Percentiles rank a stretch among this genome's conserved stretches.
phyloP scores from a whole-genome alignment of 2,329 filamentous ascomycete genomes.

The Aulographum hederae region DNA sequence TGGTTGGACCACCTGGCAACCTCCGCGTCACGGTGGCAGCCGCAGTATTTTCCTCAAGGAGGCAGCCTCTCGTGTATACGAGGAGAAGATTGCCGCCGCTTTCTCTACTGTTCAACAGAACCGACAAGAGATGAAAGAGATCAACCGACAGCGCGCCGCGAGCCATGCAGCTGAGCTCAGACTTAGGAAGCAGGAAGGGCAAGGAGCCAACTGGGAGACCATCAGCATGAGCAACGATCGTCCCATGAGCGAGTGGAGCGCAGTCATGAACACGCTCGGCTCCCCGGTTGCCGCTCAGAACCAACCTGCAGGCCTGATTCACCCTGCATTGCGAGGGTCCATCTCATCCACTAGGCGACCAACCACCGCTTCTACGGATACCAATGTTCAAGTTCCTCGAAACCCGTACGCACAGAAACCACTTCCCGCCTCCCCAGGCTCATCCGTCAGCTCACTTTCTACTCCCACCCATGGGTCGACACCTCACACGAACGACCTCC shows the following conservation, averaged over 20 bases:
- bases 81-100: slow-evolving; percentile 25
- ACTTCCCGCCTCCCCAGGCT: background rate
- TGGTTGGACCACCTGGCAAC: slow-evolving; percentile 39
- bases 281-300: background rate
- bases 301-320: too few relatives aligned
- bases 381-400: too few relatives aligned
- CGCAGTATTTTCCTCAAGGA: slow-evolving; percentile 41
- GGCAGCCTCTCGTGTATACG: slow-evolving; percentile 40
- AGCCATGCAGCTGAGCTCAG: slow-evolving; percentile 24
- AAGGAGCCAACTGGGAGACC: slow-evolving; percentile 14
- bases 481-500: too few relatives aligned
- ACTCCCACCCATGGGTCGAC: too few relatives aligned
- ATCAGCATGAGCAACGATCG: slow-evolving; percentile 21
- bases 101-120: slow-evolving; percentile 17
- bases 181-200: slow-evolving; percentile 18
- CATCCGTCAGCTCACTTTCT: too few relatives aligned
- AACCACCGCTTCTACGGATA: too few relatives aligned
- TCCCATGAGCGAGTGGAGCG: slow-evolving; percentile 20
- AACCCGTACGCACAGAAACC: background rate
- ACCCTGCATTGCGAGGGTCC: too few relatives aligned
- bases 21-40: slow-evolving; percentile 24
- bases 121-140: slow-evolving; percentile 15
- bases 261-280: slow-evolving; percentile 10
- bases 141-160: slow-evolving; percentile 24
- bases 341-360: too few relatives aligned